Evolutionary conservation across 2,329 filamentous ascomycete species (phyloP).

Genomic region (Ophiostoma tasmaniense): DNA sequence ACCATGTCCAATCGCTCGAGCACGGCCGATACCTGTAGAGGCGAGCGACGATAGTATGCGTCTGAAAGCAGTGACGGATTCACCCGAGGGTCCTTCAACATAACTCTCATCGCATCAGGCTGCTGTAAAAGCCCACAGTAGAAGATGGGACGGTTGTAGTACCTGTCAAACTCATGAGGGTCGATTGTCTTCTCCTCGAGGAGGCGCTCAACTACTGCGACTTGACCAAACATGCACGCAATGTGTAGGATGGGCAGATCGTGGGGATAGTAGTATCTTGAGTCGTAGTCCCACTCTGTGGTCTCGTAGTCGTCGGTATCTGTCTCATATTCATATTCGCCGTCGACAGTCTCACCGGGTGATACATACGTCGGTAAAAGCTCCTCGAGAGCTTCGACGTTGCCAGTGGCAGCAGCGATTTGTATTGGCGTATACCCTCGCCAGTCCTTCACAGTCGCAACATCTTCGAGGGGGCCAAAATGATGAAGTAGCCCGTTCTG

Average conservation of each 20-base stretch:
- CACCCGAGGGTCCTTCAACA: neutral
- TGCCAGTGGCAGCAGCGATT: neutral
- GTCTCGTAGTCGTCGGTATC: neutral
- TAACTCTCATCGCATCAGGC: neutral
- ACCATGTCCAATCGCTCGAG: neutral
- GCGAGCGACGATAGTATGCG: neutral
- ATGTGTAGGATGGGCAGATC: neutral
- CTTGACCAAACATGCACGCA: neutral
- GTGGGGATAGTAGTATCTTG: neutral
- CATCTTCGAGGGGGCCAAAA: neutral
- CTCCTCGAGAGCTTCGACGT: neutral
- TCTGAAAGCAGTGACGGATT: neutral
- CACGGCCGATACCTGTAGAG: neutral
- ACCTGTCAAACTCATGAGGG: neutral
- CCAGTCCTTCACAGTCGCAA: neutral
- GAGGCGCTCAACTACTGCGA: neutral
- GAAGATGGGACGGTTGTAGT: neutral
- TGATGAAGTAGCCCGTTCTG: neutral
- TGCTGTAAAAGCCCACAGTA: neutral
- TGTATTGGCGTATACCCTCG: neutral
- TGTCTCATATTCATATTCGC: neutral
- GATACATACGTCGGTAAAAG: neutral
- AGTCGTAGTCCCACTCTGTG: neutral
- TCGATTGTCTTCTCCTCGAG: neutral
- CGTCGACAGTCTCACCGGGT: neutral